Base-by-base conservation (phyloP, 176 grass and related monocot genomes). In the Aegilops speltoides region DNA sequence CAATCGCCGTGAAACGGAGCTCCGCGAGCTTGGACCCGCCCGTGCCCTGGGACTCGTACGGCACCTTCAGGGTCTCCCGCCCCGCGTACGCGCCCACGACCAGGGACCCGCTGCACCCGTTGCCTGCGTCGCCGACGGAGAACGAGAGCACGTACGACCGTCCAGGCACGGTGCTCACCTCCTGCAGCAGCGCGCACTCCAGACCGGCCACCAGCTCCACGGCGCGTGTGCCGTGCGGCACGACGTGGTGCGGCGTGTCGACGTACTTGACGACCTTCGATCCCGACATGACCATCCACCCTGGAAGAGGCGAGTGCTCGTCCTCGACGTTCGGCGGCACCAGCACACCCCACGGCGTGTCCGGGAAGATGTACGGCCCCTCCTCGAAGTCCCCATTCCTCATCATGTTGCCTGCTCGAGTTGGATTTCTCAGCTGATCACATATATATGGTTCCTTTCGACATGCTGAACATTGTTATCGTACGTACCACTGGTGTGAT, bases 111-210 rank as follows among this genome's bases (percentile, higher is more conserved):
- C 0, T 40, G 85, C 93, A 95, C 12, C 74, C 87, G 74, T 92
- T 28, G 6, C 11, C 82, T 0, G 62, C 82, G 82, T 95, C 87
- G 19, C 87, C 87, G 73, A 90, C 75, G 2, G 82, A 76, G 90
- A 95, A 92, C 10, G 82, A 64, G 5, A 95, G 79, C 62, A 3
- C 15, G 87, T 95, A 95, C 5, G 4, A 14, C 29, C 48, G 4
- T 6, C 87, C 82, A 6, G 85, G 50, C 71, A 32, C 26, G 10
- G 90, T 94, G 37, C 20, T 22, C 68, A 48, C 82, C 85, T 86
- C 82, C 79, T 90, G 93, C 60, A 81, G 24, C 59, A 94, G 90
- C 31, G 93, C 82, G 32, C 46, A 60, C 85, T 95, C 93, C 41
- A 72, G 57, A 9, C 87, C 87, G 38, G 82, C 85, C 12, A 92